phyloP scores from a whole-genome alignment of 2,329 filamentous ascomycete species.

The Tolypocladium tundrense region DNA sequence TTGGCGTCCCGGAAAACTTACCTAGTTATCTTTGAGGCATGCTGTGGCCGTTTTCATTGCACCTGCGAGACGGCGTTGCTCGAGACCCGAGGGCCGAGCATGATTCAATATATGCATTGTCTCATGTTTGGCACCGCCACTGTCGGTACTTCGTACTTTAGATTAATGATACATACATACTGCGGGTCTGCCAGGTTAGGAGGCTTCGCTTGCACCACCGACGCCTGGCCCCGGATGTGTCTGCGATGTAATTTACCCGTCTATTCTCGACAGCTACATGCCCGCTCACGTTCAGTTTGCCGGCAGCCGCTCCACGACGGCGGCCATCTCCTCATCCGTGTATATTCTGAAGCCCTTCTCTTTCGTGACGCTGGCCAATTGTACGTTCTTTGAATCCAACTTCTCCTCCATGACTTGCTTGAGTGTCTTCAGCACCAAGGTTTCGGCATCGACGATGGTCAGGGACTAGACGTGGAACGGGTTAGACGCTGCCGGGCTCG shows the following conservation, averaged over 20 bases:
- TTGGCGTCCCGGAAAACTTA: background rate
- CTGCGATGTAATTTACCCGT: background rate
- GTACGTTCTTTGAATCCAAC: conserved; percentile 96
- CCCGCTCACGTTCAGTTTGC: conserved; percentile 38
- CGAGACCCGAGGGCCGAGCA: background rate
- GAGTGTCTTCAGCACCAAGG: conserved; percentile 88
- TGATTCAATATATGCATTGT: background rate
- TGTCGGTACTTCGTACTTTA: background rate
- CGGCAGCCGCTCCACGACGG: conserved; percentile 74
- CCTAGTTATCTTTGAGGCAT: background rate
- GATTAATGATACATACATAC: background rate
- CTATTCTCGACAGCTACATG: background rate
- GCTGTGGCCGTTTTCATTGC: background rate
- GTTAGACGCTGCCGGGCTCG: conserved; percentile 2
- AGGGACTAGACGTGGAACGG: conserved; percentile 49
- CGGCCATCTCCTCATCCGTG: conserved; percentile 92
- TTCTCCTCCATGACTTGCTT: conserved; percentile 99
- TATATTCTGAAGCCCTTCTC: conserved; percentile 99
- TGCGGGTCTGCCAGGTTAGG: background rate
- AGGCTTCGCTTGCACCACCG: background rate
- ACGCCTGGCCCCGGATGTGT: background rate
- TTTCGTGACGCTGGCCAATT: conserved; percentile 94
- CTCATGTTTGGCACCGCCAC: background rate
- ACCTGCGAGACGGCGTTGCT: background rate
- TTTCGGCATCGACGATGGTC: conserved; percentile 86